phyloP scores from a whole-genome alignment of 805 yeast species.

The Suhomyces kilbournensis region DNA sequence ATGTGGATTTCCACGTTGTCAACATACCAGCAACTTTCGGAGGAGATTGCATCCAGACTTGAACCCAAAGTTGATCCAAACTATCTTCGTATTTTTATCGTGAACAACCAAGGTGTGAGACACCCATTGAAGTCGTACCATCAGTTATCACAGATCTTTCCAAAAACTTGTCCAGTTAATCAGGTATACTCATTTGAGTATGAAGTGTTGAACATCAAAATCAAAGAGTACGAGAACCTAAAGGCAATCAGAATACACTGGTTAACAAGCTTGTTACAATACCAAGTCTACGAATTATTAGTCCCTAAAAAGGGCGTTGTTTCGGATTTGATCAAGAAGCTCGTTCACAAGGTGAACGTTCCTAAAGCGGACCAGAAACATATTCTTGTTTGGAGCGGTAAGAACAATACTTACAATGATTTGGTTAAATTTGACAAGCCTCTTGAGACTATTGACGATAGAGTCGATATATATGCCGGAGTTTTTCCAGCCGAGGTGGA shows the following conservation, averaged over 20 bases:
- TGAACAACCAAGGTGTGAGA: constrained; percentile 55
- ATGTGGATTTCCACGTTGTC: constrained; percentile 69
- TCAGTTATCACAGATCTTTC: constrained; percentile 40
- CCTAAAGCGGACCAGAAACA: constrained; percentile 45
- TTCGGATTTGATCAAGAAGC: constrained; percentile 51
- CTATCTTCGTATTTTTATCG: constrained; percentile 62
- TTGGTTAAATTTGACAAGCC: constrained; percentile 35
- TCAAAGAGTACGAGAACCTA: constrained; percentile 76
- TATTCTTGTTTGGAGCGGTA: constrained; percentile 58
- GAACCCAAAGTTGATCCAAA: constrained; percentile 49
- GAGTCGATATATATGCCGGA: constrained; percentile 39
- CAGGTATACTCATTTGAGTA: constrained; percentile 55
- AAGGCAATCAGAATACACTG: constrained; percentile 63
- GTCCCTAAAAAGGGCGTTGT: constrained; percentile 63
- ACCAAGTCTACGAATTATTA: constrained; percentile 63
- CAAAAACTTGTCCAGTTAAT: constrained; percentile 43
- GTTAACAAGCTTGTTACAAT: constrained; percentile 69
- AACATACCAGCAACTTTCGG: constrained; percentile 56
- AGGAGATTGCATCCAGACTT: constrained; percentile 54
- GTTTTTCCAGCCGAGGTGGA: constrained; percentile 43
- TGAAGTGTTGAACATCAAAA: constrained; percentile 71
- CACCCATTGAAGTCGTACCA: constrained; percentile 41
- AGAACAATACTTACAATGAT: constrained; percentile 36
- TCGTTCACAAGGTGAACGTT: constrained; percentile 54
- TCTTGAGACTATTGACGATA: constrained; percentile 32